phyloP scores from a whole-genome alignment of 441 rosid species.

The Manihot esculenta region DNA sequence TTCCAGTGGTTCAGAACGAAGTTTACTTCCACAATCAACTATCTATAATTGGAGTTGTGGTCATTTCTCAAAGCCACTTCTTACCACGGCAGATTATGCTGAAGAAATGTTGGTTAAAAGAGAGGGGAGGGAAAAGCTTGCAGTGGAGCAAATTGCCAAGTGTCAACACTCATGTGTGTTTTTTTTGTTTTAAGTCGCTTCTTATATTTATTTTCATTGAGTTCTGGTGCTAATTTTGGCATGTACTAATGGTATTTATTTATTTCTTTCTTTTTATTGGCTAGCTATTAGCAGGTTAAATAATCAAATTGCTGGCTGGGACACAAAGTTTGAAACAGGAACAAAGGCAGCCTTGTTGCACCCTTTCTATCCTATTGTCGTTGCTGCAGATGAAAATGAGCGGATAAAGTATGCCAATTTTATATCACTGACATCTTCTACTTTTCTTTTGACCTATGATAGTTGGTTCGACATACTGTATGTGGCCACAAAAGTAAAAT shows the following conservation, averaged over 20 bases:
- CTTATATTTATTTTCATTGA: slow-evolving; percentile 1
- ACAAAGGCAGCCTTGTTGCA: slow-evolving; percentile 79
- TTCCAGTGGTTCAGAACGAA: slow-evolving; percentile 60
- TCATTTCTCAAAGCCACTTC: slow-evolving; percentile 96
- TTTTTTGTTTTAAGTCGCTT: slow-evolving; percentile 20
- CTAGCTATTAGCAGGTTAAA: slow-evolving; percentile 79
- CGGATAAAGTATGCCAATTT: slow-evolving; percentile 63
- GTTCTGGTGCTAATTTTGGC: slow-evolving; percentile 13
- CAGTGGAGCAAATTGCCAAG: slow-evolving; percentile 77
- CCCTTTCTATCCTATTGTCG: slow-evolving; percentile 87
- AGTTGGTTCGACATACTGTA: neutral
- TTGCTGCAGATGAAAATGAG: slow-evolving; percentile 97
- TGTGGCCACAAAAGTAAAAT: neutral
- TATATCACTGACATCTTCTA: neutral
- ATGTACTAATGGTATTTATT: slow-evolving; percentile 12
- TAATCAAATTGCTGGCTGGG: slow-evolving; percentile 89
- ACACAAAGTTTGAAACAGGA: slow-evolving; percentile 89
- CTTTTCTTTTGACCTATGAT: neutral
- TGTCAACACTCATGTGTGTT: slow-evolving; percentile 85
- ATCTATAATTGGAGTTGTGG: slow-evolving; percentile 97
- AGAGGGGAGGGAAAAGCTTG: slow-evolving; percentile 85
- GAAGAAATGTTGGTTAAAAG: slow-evolving; percentile 77
- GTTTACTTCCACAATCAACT: slow-evolving; percentile 90
- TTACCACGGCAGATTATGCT: slow-evolving; percentile 70
- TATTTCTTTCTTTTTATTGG: slow-evolving; percentile 19